phyloP scores from a whole-genome alignment of 768 basidiomycete species.

The Hydnum rufescens region DNA sequence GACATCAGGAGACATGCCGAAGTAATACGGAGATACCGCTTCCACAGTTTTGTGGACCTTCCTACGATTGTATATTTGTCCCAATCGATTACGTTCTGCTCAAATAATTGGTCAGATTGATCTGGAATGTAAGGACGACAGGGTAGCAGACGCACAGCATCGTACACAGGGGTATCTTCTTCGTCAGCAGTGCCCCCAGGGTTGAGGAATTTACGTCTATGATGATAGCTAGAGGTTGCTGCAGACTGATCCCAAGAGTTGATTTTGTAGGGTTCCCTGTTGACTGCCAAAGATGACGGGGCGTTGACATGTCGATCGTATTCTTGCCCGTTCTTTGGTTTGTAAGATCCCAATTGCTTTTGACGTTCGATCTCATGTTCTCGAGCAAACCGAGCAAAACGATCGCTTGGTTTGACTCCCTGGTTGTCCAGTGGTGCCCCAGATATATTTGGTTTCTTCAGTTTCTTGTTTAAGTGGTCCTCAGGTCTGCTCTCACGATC shows the following conservation, averaged over 20 bases:
- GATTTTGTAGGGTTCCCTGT: no score
- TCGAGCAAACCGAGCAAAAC: constrained; percentile 70
- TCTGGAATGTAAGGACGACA: neutral
- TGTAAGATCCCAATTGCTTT: constrained; percentile 11
- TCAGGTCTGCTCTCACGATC: constrained; percentile 24
- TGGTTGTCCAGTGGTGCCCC: no score
- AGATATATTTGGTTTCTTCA: no score
- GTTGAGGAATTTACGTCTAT: no score
- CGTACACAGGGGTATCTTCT: neutral
- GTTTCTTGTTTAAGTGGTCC: constrained; percentile 40
- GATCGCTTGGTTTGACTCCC: constrained; percentile 6
- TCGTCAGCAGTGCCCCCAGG: no score
- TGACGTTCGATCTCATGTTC: constrained; percentile 76
- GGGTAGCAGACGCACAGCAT: neutral
- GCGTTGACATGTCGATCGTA: constrained; percentile 11
- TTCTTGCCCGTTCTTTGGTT: constrained; percentile 10
- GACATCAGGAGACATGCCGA: constrained; percentile 19
- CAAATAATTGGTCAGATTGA: constrained; percentile 9
- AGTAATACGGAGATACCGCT: constrained; percentile 87
- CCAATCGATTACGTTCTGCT: constrained; percentile 90
- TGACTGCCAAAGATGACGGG: neutral
- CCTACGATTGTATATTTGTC: constrained; percentile 91
- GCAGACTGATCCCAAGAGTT: no score
- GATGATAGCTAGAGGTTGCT: no score
- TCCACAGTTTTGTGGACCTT: constrained; percentile 74